phyloP scores from a whole-genome alignment of 1,284 basidiomycete species.

The Amylostereum areolatum region DNA sequence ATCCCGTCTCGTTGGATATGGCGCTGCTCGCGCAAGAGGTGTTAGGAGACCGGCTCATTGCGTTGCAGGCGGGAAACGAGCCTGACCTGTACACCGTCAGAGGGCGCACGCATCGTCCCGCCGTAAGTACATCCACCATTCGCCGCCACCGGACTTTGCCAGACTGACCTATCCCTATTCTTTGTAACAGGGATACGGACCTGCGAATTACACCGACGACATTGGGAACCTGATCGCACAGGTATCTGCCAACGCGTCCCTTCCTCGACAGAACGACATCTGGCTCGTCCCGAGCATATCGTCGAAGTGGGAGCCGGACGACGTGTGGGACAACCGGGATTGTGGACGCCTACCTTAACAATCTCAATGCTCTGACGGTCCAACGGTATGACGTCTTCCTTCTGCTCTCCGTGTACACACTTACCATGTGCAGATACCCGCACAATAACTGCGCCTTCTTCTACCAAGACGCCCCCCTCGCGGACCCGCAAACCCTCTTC shows the following conservation, averaged over 20 bases:
- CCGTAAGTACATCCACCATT: slow-evolving; percentile 16
- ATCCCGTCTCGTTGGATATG: slow-evolving; percentile 38
- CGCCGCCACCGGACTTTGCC: slow-evolving; percentile 3
- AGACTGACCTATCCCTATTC: not conserved
- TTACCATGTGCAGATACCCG: slow-evolving; percentile 31
- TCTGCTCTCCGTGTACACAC: not conserved
- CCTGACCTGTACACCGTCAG: slow-evolving; percentile 43
- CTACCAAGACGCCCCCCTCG: slow-evolving; percentile 33
- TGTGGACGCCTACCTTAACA: slow-evolving; percentile 38
- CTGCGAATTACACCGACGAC: slow-evolving; percentile 45
- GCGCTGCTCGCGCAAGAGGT: slow-evolving; percentile 38
- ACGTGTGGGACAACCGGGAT: slow-evolving; percentile 57
- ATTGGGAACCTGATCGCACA: slow-evolving; percentile 33
- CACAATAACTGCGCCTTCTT: slow-evolving; percentile 57
- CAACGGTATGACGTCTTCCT: slow-evolving; percentile 36
- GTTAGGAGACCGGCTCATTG: slow-evolving; percentile 36
- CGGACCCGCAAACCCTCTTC: slow-evolving; percentile 49
- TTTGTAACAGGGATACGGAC: slow-evolving; percentile 25
- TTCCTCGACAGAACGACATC: slow-evolving; percentile 42
- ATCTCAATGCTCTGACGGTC: slow-evolving; percentile 45
- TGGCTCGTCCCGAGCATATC: slow-evolving; percentile 54
- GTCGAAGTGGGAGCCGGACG: slow-evolving; percentile 39
- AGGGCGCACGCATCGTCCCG: slow-evolving; percentile 12
- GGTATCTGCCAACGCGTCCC: slow-evolving; percentile 33
- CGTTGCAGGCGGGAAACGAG: slow-evolving; percentile 48